Base-by-base conservation (phyloP, 164 flowering plant genomes). In the Protea cynaroides region DNA sequence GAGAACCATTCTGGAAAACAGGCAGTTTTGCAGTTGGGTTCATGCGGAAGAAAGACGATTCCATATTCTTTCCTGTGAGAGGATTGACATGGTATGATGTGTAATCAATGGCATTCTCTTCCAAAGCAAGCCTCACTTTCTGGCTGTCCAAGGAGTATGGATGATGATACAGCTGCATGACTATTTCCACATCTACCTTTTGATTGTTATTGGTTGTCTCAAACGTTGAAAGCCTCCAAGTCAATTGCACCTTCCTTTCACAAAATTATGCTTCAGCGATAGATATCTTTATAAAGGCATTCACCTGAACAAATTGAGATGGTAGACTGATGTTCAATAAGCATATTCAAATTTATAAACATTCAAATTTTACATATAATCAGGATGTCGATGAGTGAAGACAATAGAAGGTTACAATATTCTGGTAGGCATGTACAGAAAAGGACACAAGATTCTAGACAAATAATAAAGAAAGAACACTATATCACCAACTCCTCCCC, bases 131-230 rank as follows among this genome's bases (percentile, higher is more conserved):
- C 76, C 98, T 85, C 67, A 88, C 98, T 70, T 85, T 93, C 75
- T 90, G 98, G 81, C 97, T 90, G 78, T 90, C 90, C 70, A 93
- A 53, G 7, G 97, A 88, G 66, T 69, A 87, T 1, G 97, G 96
- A 65, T 90, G 98, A 73, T 90, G 98, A 75, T 88, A 90, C 15
- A 93, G 78, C 85, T 93, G 98, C 98, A 93, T 93, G 70, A 63
- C 71, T 71, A 71, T 62, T 71, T 70, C 18, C 57, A 68, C 70
- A 74, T 71, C 59, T 10, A 65, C 65, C 66, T 43, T 23, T 34
- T 10, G 29, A 25, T 64, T 59, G 47, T 34, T 66, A n/a, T 52
- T 15, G 29, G 25, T 22, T 22, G 24, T 15, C 4, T 29, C 56
- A 50, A 44, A 36, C 44, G 52, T 57, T 34, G 37, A 49, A 9